A percentile compares a stretch with the other conserved stretches of the same genome.
Conservation (phyloP, 1,284 basidiomycete species). For the Trichosporon coremiiforme region DNA sequence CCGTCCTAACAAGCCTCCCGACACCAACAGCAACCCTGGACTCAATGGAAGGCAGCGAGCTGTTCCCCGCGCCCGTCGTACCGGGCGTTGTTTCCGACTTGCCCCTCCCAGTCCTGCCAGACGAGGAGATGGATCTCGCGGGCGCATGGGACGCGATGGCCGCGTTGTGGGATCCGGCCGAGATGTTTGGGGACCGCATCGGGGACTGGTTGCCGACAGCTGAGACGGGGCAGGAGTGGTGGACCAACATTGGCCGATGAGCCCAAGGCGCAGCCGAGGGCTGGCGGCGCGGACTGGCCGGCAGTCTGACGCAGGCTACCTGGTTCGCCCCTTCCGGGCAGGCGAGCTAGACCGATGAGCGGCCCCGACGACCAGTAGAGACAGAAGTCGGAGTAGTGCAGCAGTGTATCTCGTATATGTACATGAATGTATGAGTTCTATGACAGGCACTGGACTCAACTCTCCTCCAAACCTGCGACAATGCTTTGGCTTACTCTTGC, state of each 20-base stretch:
- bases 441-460: neutral
- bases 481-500: too few species aligned
- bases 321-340: too few species aligned
- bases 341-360: too few species aligned
- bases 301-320: too few species aligned
- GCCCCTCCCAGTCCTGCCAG: neutral
- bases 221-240: neutral
- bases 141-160: slow-evolving; percentile 43
- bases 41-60: neutral
- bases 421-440: neutral
- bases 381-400: neutral
- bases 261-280: too few species aligned
- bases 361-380: too few species aligned
- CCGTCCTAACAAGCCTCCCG: neutral
- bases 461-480: too few species aligned
- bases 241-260: slow-evolving; percentile 11
- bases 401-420: neutral
- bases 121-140: slow-evolving; percentile 24
- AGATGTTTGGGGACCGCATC: slow-evolving; percentile 35
- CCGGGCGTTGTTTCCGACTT: neutral
- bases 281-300: too few species aligned
- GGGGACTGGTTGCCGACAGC: slow-evolving; percentile 18
- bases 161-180: slow-evolving; percentile 40
- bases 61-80: neutral
- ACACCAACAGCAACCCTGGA: neutral